phyloP scores from a whole-genome alignment of 257 asterid genomes.

The Dorcoceras hygrometricum region DNA sequence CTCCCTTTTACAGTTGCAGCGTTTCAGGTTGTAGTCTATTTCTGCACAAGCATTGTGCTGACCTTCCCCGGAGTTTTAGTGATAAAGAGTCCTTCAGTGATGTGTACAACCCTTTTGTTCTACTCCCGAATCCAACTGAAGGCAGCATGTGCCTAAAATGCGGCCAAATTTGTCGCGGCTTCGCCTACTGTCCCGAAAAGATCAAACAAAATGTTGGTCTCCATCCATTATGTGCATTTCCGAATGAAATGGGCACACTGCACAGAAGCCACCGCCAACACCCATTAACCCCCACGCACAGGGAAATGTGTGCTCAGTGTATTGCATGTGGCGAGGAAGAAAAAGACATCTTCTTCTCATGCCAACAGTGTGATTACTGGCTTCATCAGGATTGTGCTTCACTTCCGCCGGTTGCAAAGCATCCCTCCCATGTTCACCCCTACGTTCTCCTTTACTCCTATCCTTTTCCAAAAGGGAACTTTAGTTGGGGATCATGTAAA shows the following conservation, averaged over 20 bases:
- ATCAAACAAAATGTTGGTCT: background rate
- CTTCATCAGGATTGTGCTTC: slow-evolving; percentile 23
- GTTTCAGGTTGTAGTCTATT: background rate
- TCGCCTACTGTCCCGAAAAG: background rate
- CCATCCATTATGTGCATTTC: background rate
- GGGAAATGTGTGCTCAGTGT: slow-evolving; percentile 2
- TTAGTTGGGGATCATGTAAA: background rate
- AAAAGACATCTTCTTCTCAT: background rate
- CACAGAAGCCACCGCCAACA: slow-evolving; percentile 17
- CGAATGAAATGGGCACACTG: background rate
- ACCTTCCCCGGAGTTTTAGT: background rate
- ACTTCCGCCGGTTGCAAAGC: background rate
- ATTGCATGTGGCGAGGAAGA: slow-evolving; percentile 16
- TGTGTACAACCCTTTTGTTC: background rate
- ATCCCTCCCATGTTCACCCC: background rate
- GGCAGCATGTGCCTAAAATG: background rate
- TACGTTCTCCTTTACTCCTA: slow-evolving; percentile 10
- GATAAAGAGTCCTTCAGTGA: background rate
- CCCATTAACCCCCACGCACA: background rate
- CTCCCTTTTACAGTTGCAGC: slow-evolving; percentile 2
- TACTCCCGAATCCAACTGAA: background rate
- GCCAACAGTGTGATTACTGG: slow-evolving; percentile 17
- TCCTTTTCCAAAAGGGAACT: background rate
- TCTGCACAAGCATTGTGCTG: background rate
- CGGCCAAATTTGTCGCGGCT: background rate